Conservation (phyloP, 2,329 filamentous ascomycete genomes). For the Hawksworthiomyces lignivorus region DNA sequence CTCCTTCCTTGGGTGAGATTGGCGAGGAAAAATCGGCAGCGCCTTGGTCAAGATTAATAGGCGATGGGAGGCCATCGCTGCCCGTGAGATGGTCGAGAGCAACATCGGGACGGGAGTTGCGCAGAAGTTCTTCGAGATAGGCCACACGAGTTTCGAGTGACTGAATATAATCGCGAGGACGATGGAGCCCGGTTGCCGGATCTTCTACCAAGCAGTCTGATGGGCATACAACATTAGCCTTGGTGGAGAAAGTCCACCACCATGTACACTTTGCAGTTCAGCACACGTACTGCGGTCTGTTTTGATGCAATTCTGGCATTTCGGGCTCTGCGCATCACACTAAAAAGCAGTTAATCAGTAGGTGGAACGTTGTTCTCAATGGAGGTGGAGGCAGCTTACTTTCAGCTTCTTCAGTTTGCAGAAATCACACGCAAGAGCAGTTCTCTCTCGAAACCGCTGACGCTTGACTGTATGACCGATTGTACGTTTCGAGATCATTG, state of each 20-base stretch:
- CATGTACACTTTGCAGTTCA: no score
- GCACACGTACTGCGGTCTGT: slow-evolving; percentile 14
- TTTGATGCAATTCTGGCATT: slow-evolving; percentile 21
- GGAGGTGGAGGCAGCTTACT: slow-evolving; percentile 5
- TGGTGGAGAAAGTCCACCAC: no score
- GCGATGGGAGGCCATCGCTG: no score
- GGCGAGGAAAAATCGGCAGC: background rate
- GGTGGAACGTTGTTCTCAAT: background rate
- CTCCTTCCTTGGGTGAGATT: no score
- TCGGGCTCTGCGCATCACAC: slow-evolving; percentile 19
- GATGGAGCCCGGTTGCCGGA: slow-evolving; percentile 25
- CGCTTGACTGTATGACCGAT: slow-evolving; percentile 12
- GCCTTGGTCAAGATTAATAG: background rate
- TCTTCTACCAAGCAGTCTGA: slow-evolving; percentile 23
- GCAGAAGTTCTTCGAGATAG: slow-evolving; percentile 23
- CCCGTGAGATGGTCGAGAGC: slow-evolving; percentile 20
- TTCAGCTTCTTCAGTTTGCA: slow-evolving; percentile 22
- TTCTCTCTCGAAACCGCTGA: slow-evolving; percentile 18
- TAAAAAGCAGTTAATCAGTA: background rate
- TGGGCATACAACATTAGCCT: no score
- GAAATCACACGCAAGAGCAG: slow-evolving; percentile 17
- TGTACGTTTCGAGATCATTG: background rate
- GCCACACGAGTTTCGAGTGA: slow-evolving; percentile 21
- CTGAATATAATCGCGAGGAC: slow-evolving; percentile 26
- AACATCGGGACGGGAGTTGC: slow-evolving; percentile 20